These are phyloP conservation scores for Curvularia spicifera DNA, from an alignment of 2,329 filamentous ascomycete species.

Conservation along the genomic window DNA sequence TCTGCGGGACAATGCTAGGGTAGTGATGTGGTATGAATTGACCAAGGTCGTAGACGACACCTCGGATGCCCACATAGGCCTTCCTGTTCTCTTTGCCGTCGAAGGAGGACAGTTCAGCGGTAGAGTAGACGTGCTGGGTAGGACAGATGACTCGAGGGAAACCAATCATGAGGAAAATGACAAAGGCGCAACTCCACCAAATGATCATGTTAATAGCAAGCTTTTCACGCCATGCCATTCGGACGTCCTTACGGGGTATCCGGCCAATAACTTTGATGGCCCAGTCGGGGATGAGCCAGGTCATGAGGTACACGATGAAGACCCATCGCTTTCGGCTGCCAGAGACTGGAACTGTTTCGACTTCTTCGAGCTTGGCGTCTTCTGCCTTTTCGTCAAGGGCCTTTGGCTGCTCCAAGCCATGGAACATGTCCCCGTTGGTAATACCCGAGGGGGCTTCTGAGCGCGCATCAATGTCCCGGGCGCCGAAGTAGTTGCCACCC, in stretches of 20 bases:
- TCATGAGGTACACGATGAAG: conserved; percentile 79
- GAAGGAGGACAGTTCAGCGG: conserved; percentile 73
- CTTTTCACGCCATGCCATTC: conserved; percentile 95
- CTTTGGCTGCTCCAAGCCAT: conserved; percentile 89
- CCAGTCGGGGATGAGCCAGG: conserved; percentile 88
- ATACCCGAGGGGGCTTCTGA: conserved; percentile 96
- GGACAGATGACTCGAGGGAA: conserved; percentile 92
- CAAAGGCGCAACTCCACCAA: conserved; percentile 80
- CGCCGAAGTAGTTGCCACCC: conserved; percentile 80
- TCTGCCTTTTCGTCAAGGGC: conserved; percentile 96
- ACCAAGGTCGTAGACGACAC: conserved; percentile 83
- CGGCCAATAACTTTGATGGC: conserved; percentile 75
- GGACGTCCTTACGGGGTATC: conserved; percentile 91
- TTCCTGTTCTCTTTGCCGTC: conserved; percentile 71
- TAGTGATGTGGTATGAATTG: conserved; percentile 79
- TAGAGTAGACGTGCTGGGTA: conserved; percentile 84
- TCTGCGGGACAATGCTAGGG: conserved; percentile 67
- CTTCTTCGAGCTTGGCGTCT: conserved; percentile 85
- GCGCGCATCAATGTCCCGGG: conserved; percentile 77
- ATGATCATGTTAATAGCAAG: conserved; percentile 97
- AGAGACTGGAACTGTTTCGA: conserved; percentile 82
- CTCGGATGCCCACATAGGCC: conserved; percentile 82
- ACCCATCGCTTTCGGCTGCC: conserved; percentile 89
- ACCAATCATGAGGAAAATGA: conserved; percentile 86
- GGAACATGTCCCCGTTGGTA: conserved; percentile 93